Evolutionary conservation across 225 moss, liverwort and hornwort species (phyloP).

Genomic region (Bryum argenteum): DNA sequence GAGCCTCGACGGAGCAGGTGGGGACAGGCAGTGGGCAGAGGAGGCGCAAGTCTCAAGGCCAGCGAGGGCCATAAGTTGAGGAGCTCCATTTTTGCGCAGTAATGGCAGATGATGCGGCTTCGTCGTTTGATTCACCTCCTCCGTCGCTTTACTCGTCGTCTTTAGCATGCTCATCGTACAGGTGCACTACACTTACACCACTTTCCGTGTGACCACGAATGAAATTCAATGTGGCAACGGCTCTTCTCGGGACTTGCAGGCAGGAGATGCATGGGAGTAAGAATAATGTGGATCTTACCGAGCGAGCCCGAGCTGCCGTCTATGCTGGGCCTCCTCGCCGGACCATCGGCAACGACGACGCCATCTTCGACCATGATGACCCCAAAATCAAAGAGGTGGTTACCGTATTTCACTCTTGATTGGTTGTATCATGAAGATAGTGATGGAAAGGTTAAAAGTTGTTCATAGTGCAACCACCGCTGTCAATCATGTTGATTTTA

Average conservation of each 20-base stretch:
- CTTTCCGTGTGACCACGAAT: not conserved
- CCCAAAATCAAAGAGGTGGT: slow-evolving; percentile 81
- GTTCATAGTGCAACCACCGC: too few species aligned
- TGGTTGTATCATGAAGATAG: not conserved
- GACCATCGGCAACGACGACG: slow-evolving; percentile 79
- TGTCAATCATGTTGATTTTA: not conserved
- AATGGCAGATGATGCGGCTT: slow-evolving; percentile 43
- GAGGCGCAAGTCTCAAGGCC: too few species aligned
- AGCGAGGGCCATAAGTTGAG: not conserved
- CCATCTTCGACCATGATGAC: slow-evolving; percentile 75
- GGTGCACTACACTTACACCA: slow-evolving; percentile 24
- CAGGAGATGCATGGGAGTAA: slow-evolving; percentile 44
- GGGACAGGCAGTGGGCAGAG: too few species aligned
- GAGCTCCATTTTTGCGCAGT: not conserved
- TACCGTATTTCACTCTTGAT: not conserved
- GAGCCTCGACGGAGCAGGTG: too few species aligned
- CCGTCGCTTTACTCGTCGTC: slow-evolving; percentile 26
- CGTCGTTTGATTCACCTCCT: slow-evolving; percentile 22
- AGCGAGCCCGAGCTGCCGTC: slow-evolving; percentile 66
- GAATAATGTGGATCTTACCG: slow-evolving; percentile 48
- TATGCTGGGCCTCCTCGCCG: slow-evolving; percentile 77
- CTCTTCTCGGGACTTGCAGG: slow-evolving; percentile 32
- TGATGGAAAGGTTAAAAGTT: not conserved
- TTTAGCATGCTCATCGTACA: slow-evolving; percentile 32
- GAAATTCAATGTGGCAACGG: not conserved